phyloP scores from a whole-genome alignment of 192 early-diverging fungal genomes.

The Oehlia diaphana region DNA sequence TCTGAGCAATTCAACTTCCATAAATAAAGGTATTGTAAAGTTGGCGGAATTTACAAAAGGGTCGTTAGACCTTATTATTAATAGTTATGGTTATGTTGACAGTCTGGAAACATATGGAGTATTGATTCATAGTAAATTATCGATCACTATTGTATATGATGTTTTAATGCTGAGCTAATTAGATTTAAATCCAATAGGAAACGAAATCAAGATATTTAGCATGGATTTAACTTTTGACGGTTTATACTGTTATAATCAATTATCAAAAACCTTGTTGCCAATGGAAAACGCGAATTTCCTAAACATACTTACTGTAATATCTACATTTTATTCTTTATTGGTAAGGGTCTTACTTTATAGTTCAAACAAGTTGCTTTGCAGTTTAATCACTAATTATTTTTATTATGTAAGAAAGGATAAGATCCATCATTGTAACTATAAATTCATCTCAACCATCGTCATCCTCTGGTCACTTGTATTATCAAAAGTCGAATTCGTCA shows the following conservation, averaged over 20 bases:
- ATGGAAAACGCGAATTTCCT: constrained; percentile 6
- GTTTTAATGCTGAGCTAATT: no score
- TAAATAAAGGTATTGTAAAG: constrained; percentile 22
- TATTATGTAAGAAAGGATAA: constrained; percentile 5
- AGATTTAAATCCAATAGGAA: neutral
- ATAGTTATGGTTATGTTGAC: neutral
- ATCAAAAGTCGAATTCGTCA: no score
- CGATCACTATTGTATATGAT: neutral
- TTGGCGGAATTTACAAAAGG: constrained; percentile 16
- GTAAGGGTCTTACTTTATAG: neutral
- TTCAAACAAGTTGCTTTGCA: neutral
- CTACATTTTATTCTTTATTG: constrained; percentile 9
- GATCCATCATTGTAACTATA: neutral
- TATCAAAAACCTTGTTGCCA: neutral
- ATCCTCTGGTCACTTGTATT: no score
- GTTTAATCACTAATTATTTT: constrained; percentile 8
- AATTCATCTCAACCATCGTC: neutral
- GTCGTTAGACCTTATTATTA: neutral
- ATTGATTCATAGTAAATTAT: no score
- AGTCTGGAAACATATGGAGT: no score
- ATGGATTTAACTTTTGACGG: constrained; percentile 2
- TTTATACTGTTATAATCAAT: neutral
- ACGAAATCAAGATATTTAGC: neutral
- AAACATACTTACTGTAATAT: neutral
- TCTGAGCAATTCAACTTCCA: neutral